phyloP scores from a whole-genome alignment of 2,329 filamentous ascomycete genomes.

The Cercospora zeina region DNA sequence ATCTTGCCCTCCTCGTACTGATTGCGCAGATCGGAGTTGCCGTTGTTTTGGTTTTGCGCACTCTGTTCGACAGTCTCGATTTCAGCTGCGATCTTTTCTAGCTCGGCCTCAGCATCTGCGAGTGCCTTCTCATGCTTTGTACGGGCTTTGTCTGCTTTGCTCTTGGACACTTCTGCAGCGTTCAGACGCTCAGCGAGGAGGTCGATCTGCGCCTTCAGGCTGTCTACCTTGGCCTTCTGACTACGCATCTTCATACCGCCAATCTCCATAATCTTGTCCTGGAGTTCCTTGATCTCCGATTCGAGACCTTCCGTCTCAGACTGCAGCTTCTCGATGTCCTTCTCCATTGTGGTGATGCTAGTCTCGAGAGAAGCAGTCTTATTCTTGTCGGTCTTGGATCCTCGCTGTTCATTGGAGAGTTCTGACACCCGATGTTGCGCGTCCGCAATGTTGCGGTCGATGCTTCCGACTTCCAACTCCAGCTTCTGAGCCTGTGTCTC shows the following conservation, averaged over 20 bases:
- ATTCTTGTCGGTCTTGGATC: slow-evolving; percentile 75
- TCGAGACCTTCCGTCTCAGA: slow-evolving; percentile 87
- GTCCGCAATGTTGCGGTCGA: slow-evolving; percentile 79
- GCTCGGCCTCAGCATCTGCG: slow-evolving; percentile 74
- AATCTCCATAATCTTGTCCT: slow-evolving; percentile 98
- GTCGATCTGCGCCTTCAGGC: slow-evolving; percentile 80
- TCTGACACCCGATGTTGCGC: slow-evolving; percentile 83
- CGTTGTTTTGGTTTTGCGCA: slow-evolving; percentile 72
- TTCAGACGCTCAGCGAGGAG: slow-evolving; percentile 79
- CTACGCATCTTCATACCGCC: slow-evolving; percentile 88
- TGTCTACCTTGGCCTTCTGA: slow-evolving; percentile 88
- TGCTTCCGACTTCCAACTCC: slow-evolving; percentile 81
- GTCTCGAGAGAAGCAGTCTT: slow-evolving; percentile 73
- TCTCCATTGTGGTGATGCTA: slow-evolving; percentile 71
- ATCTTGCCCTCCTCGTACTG: slow-evolving; percentile 79
- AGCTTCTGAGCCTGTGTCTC: slow-evolving; percentile 93
- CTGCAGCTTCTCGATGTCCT: slow-evolving; percentile 76
- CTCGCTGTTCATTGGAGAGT: slow-evolving; percentile 75
- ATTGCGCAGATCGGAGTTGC: slow-evolving; percentile 69
- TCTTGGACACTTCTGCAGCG: slow-evolving; percentile 80
- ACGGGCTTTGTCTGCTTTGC: slow-evolving; percentile 91
- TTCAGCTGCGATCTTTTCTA: slow-evolving; percentile 69
- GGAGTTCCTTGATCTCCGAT: slow-evolving; percentile 85
- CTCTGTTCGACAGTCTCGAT: slow-evolving; percentile 77
- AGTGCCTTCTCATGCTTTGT: slow-evolving; percentile 82